Conservation (phyloP, 345 rosid genomes). For the Punica granatum region DNA sequence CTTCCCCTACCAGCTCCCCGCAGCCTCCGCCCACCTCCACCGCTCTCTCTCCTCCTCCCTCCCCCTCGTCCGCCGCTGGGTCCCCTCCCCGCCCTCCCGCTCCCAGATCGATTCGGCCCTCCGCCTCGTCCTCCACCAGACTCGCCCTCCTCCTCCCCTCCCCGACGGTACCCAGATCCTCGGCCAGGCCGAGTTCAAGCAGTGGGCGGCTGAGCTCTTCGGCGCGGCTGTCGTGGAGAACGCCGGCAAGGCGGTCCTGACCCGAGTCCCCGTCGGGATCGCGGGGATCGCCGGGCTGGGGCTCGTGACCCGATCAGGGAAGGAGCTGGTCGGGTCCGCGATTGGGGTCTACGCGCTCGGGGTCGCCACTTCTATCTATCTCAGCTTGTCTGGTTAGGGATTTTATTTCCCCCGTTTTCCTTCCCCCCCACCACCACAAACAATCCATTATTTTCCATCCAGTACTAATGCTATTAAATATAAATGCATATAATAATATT, state of each 20-base stretch:
- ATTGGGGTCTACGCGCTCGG: conserved; percentile 75
- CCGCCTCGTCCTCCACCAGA: conserved; percentile 20
- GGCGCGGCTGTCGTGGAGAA: conserved; percentile 44
- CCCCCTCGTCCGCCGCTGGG: conserved; percentile 50
- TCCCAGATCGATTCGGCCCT: conserved; percentile 66
- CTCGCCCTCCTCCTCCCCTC: neutral
- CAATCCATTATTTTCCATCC: too few relatives aligned
- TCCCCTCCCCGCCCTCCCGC: conserved; percentile 62
- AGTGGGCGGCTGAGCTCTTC: conserved; percentile 66
- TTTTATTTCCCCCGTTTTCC: too few relatives aligned
- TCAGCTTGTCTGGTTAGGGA: conserved; percentile 48
- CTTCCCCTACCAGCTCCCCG: conserved; percentile 60
- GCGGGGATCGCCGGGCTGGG: conserved; percentile 74
- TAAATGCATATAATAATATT: too few relatives aligned
- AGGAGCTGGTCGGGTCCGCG: conserved; percentile 47
- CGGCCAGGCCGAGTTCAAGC: conserved; percentile 33
- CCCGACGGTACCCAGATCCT: conserved; percentile 21
- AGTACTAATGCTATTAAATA: too few relatives aligned
- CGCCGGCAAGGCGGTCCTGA: conserved; percentile 57
- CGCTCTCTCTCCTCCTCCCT: conserved; percentile 20
- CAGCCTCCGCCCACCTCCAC: conserved; percentile 64
- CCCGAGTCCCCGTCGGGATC: conserved; percentile 58
- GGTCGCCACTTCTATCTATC: conserved; percentile 60
- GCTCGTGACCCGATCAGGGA: conserved; percentile 40
- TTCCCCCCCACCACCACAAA: too few relatives aligned